Base-by-base conservation (phyloP, 176 grass and related monocot genomes). In the Areca catechu region DNA sequence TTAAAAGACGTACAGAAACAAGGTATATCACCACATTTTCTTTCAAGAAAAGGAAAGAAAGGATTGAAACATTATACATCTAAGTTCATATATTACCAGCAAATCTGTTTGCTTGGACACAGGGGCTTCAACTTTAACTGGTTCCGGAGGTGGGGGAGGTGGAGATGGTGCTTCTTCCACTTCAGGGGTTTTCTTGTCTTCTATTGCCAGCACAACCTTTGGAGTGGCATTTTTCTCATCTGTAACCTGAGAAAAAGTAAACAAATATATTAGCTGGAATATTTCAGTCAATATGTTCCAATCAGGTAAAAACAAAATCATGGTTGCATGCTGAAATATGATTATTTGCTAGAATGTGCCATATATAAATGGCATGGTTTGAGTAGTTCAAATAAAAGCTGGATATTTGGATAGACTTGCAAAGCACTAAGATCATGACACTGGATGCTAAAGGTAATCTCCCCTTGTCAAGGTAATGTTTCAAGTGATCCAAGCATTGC, bases 101-200 rank as follows among this genome's bases (percentile, higher is more conserved):
- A 97, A 80, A 91, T 97, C 87, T 62, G 76, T 65, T 53, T 68
- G 74, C 60, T 85, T 62, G 19, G 30, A 18, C 58, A 48, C 22
- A 12, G 75, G 52, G 19, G 20, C 15, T 60, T 67, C 66, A 71
- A 74, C 71, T 79, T 77, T 82, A 74, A 80, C 72, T 5, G 75
- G 66, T 73, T 97, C 90, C 20, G 66, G 85, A 53, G 58, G 24
- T 34, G 70, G 50, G 62, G 70, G 49, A 54, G 80, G 62, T 66
- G 76, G 7, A 20, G 65, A 61, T 56, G 73, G 62, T 61, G 59
- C n/a, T 77, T 89, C 76, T 73, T 73, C 78, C 43, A 59, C 75
- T 73, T 96, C 86, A 5, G 77, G 27, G 48, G 82, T 68, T 62
- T 70, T 87, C 17, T 57, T 85, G 80, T 85, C 74, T 66, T 97